These are phyloP conservation scores for Erysimum cheiranthoides DNA, from an alignment of 345 rosid species.

Conservation along the genomic window DNA sequence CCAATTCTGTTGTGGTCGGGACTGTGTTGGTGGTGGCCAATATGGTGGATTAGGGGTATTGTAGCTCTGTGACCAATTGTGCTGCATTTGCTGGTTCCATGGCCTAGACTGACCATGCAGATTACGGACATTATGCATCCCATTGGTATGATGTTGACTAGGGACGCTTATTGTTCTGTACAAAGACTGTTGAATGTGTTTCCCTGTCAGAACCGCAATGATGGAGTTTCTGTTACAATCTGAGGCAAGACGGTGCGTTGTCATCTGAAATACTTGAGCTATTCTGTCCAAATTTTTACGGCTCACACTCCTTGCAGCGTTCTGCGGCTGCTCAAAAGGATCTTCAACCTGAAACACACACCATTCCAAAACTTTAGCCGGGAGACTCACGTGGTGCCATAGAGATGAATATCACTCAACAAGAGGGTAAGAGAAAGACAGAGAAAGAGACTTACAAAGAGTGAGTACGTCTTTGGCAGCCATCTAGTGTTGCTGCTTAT, in stretches of 20 bases:
- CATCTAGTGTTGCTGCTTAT: constrained; percentile 68
- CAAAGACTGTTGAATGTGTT: constrained; percentile 41
- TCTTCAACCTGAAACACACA: constrained; percentile 73
- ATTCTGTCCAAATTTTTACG: constrained; percentile 58
- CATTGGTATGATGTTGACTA: constrained; percentile 23
- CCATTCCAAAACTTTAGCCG: constrained; percentile 16
- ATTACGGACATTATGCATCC: constrained; percentile 25
- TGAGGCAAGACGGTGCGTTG: constrained; percentile 49
- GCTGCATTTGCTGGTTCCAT: constrained; percentile 43
- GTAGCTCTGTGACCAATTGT: constrained; percentile 34
- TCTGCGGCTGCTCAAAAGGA: constrained; percentile 89
- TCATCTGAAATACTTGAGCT: constrained; percentile 56
- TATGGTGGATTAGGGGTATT: constrained; percentile 34
- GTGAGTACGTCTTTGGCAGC: constrained; percentile 74
- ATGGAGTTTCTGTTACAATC: constrained; percentile 47
- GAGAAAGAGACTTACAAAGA: constrained; percentile 60
- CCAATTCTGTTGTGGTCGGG: constrained; percentile 42
- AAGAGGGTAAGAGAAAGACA: neutral
- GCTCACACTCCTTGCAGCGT: constrained; percentile 73
- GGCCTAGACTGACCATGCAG: constrained; percentile 36
- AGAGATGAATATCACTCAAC: neutral
- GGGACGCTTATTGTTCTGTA: constrained; percentile 39
- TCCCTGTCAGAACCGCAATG: constrained; percentile 50
- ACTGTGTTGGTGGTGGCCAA: constrained; percentile 29
- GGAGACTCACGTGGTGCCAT: neutral